phyloP scores from a whole-genome alignment of 2,329 filamentous ascomycete genomes.

The Scedosporium aurantiacum region DNA sequence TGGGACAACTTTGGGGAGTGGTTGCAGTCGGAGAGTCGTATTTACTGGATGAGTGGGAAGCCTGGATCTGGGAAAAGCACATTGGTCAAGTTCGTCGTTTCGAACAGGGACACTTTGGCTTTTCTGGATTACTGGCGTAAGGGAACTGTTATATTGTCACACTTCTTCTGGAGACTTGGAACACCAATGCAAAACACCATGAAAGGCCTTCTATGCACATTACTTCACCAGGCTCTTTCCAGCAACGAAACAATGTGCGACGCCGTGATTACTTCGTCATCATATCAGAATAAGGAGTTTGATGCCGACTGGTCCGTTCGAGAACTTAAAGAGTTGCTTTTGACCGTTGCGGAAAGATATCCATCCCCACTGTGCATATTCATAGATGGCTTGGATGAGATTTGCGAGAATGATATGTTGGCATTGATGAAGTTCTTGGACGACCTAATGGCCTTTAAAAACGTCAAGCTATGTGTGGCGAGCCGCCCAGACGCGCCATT shows the following conservation, averaged over 20 bases:
- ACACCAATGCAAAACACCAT: conserved; percentile 14
- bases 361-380: conserved; percentile 9
- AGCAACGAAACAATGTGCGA: not conserved
- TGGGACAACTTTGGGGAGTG: conserved; percentile 10
- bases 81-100: conserved; percentile 18
- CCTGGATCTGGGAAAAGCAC: conserved; percentile 22
- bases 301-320: conserved; percentile 11
- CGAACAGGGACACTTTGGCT: conserved; percentile 8
- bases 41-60: conserved; percentile 22
- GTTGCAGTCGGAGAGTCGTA: conserved; percentile 6
- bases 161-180: conserved; percentile 22
- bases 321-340: not conserved
- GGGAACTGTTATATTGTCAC: conserved; percentile 10
- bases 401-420: not conserved
- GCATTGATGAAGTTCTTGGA: not conserved
- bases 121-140: conserved; percentile 13
- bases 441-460: conserved; percentile 1
- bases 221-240: conserved; percentile 13
- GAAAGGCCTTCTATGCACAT: conserved; percentile 15
- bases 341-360: not conserved
- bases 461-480: conserved; percentile 11
- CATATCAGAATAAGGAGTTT: not conserved
- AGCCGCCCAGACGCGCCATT: conserved; percentile 9
- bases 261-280: not conserved
- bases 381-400: conserved; percentile 12